Evolutionary conservation across 140 eudicot species (phyloP).

Genomic region (Bidens hawaiensis): DNA sequence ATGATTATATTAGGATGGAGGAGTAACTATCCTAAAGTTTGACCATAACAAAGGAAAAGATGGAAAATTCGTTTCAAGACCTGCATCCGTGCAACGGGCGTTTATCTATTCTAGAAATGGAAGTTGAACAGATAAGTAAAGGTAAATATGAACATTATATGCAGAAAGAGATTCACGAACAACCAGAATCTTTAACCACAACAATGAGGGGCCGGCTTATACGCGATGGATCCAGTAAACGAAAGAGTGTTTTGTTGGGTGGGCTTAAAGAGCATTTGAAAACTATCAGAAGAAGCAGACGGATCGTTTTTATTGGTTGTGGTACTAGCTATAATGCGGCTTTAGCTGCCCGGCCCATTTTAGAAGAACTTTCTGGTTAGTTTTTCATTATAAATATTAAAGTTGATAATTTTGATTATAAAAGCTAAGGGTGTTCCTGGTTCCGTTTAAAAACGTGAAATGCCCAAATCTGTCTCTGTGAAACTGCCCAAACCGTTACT

Average conservation of each 20-base stretch:
- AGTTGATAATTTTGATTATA: not conserved
- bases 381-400: not conserved
- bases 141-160: slow-evolving; percentile 94
- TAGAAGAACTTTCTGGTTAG: slow-evolving; percentile 98
- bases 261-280: slow-evolving; percentile 93
- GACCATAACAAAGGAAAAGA: slow-evolving; percentile 55
- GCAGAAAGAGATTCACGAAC: slow-evolving; percentile 99
- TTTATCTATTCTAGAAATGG: slow-evolving; percentile 96
- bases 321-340: slow-evolving; percentile 99
- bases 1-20: slow-evolving; percentile 97
- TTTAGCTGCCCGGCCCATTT: slow-evolving; percentile 82
- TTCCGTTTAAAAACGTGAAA: too few relatives aligned
- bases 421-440: too few relatives aligned
- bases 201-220: slow-evolving; percentile 95
- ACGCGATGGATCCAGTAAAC: slow-evolving; percentile 85
- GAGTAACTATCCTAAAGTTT: slow-evolving; percentile 77
- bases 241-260: slow-evolving; percentile 81
- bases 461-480: too few relatives aligned
- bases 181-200: slow-evolving; percentile 91
- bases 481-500: too few relatives aligned
- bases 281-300: slow-evolving; percentile 92
- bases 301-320: slow-evolving; percentile 94
- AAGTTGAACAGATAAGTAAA: slow-evolving; percentile 93
- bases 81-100: slow-evolving; percentile 94
- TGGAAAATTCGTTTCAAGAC: slow-evolving; percentile 49